Evolutionary conservation across 805 yeast genomes (phyloP), one percentile per base, ranked within the genome.

Genomic region (fission yeast (Schizosaccharomyces pombe)): DNA sequence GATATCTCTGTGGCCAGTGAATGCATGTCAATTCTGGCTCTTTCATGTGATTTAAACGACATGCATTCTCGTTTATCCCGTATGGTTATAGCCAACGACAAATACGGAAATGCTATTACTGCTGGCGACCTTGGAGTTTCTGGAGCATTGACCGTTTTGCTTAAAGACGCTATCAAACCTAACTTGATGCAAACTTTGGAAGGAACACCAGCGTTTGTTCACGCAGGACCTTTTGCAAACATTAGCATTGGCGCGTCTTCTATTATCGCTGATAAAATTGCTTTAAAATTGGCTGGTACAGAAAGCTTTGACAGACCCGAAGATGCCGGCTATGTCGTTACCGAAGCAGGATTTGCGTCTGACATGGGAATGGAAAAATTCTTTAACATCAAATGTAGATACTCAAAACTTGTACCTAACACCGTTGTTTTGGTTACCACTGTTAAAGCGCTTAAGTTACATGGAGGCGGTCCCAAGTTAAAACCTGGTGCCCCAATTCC

Each of bases 311-410:
- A 72, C 63, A 61, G 58, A 16, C 66, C 65, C 53, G 68, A 72
- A 63, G 61, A 58, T 16, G 66, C 65, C 53, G 97, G 97, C 60
- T 89, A 77, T 65, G 97, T 86, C 55, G 85, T 89, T 57, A 89
- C 98, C 53, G 98, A 89, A 68, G 96, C 97, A 40, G 98, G 98
- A 54, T 89, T 89, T 70, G 97, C 89, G 69, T 89, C 91, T 73
- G 89, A 96, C 52, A 89, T 89, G 97, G 98, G 98, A 60, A 97
- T 97, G 61, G 98, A 89, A 72, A 77, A 97, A 63, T 89, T 89
- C 71, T 77, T 89, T 69, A 85, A 89, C 72, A 89, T 89, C 68
- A 89, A 89, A 72, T 86, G 96, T 68, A 79, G 97, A 66, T 75
- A 94, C 22, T 82, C 93, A 40, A 95, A 95, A 4, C 73, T 83